Percentiles rank a stretch among this genome's conserved stretches.
phyloP scores from a whole-genome alignment of 345 rosid genomes.

The Nephelium lappaceum region DNA sequence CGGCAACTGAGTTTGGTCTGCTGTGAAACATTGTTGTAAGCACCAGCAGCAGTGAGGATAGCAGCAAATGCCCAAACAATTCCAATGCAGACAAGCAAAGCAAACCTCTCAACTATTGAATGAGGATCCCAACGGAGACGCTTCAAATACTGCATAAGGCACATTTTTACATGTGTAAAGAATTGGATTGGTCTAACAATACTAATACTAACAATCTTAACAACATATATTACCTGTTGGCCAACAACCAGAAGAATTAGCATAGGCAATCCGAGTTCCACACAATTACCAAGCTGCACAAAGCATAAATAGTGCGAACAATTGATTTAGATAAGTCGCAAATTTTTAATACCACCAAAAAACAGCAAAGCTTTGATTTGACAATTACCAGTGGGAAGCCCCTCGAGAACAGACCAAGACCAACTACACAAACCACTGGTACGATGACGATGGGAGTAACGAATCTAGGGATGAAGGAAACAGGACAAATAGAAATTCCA shows the following conservation, averaged over 20 bases:
- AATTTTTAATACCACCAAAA: constrained; percentile 6
- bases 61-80: constrained; percentile 93
- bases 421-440: constrained; percentile 74
- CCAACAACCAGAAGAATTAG: constrained; percentile 67
- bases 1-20: constrained; percentile 80
- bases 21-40: constrained; percentile 72
- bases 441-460: constrained; percentile 75
- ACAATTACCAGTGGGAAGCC: constrained; percentile 90
- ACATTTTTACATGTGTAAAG: constrained; percentile 12
- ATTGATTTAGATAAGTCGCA: background rate
- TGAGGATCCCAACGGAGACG: constrained; percentile 29
- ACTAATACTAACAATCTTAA: background rate
- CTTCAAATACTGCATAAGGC: constrained; percentile 66
- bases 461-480: constrained; percentile 40
- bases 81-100: constrained; percentile 75
- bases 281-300: constrained; percentile 85
- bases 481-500: background rate
- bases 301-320: constrained; percentile 17
- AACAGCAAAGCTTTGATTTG: background rate
- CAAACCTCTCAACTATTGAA: constrained; percentile 74
- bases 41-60: constrained; percentile 87
- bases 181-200: background rate
- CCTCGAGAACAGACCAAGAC: constrained; percentile 85
- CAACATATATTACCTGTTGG: constrained; percentile 62
- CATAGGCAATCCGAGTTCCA: constrained; percentile 96